A percentile compares a stretch with the other conserved stretches of the same genome.
Conservation (phyloP, 164 flowering plant species). For the Annona squamosa region DNA sequence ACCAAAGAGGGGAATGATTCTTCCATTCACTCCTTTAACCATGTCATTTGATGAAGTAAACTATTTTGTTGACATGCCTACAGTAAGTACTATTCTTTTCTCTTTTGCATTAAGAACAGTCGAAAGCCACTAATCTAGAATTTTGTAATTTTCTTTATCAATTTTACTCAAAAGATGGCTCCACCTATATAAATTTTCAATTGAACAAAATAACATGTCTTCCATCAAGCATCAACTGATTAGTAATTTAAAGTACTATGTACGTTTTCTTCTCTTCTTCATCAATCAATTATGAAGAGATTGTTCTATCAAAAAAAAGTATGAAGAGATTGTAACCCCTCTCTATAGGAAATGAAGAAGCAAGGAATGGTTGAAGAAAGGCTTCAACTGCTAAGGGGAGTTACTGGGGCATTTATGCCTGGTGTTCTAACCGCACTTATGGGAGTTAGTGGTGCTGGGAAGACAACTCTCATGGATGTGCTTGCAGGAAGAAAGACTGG, state of each 20-base stretch:
- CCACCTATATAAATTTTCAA: background rate
- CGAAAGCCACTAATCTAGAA: background rate
- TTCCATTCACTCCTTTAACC: constrained; percentile 82
- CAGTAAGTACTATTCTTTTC: constrained; percentile 28
- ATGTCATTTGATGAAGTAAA: constrained; percentile 82
- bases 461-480: constrained; percentile 54
- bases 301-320: background rate
- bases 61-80: constrained; percentile 92
- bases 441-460: constrained; percentile 97
- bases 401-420: constrained; percentile 37
- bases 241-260: background rate
- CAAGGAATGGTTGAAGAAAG: constrained; percentile 32
- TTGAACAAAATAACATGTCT: background rate
- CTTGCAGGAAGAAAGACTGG: constrained; percentile 64
- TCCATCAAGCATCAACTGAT: background rate
- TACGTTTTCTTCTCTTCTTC: background rate
- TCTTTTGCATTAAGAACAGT: background rate
- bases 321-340: background rate
- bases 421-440: constrained; percentile 37
- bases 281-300: background rate
- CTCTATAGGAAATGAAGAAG: constrained; percentile 29
- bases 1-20: constrained; percentile 93
- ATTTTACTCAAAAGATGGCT: background rate
- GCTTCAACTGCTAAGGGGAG: constrained; percentile 34
- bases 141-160: background rate